phyloP scores from a whole-genome alignment of 306 rosid species.

The Benincasa hispida region DNA sequence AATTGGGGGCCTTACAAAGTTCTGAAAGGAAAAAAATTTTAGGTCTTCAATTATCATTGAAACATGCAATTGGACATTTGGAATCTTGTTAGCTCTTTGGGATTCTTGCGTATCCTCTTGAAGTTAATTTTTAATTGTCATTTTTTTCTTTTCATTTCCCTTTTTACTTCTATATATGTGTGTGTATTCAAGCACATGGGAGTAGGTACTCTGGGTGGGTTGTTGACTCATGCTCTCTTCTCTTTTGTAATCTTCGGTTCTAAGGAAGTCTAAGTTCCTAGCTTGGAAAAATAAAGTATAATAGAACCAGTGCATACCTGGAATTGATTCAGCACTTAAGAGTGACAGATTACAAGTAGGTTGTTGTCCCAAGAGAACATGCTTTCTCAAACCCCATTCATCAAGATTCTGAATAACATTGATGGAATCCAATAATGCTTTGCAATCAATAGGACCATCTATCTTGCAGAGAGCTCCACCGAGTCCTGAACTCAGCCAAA shows the following conservation, averaged over 20 bases:
- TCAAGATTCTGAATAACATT: slow-evolving; percentile 43
- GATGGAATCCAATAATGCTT: slow-evolving; percentile 48
- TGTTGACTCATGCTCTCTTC: not conserved
- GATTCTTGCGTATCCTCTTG: not conserved
- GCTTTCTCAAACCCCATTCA: slow-evolving; percentile 34
- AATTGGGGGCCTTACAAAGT: too few species aligned
- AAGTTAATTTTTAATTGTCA: not conserved
- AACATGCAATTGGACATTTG: not conserved
- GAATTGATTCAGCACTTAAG: slow-evolving; percentile 43
- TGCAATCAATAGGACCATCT: slow-evolving; percentile 23
- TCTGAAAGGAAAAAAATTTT: not conserved
- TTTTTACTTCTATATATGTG: not conserved
- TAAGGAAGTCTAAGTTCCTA: not conserved
- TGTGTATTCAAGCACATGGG: not conserved
- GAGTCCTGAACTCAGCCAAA: slow-evolving; percentile 78
- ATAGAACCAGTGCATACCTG: slow-evolving; percentile 34
- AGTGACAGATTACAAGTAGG: slow-evolving; percentile 53
- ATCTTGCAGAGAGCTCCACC: slow-evolving; percentile 48
- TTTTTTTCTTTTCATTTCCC: not conserved
- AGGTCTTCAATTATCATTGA: not conserved
- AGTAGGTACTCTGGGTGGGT: not conserved
- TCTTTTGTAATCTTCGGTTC: not conserved
- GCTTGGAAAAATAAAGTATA: not conserved
- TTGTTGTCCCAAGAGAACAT: slow-evolving; percentile 38
- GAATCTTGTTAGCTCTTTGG: not conserved